Evolutionary conservation across 176 grass and related monocot genomes (phyloP), one percentile per base, ranked within the genome.

Genomic region (Poa annua): DNA sequence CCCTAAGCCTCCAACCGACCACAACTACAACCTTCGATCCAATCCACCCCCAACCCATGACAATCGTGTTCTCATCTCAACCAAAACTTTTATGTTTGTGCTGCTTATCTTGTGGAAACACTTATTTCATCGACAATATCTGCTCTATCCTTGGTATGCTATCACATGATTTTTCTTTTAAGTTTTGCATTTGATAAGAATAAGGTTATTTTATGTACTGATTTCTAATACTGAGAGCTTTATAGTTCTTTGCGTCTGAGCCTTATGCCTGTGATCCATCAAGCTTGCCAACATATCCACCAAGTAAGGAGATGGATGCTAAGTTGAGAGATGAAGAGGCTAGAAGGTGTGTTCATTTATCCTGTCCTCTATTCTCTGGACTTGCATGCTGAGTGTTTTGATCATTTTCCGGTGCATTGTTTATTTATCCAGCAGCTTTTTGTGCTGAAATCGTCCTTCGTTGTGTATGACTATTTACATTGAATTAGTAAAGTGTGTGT

Each of bases 281-380:
- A 79, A 82, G 64, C 66, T 71, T 90, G 79, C 88, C 88, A 3
- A 81, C 54, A 56, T 90, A 90, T 78, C 88, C 74, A 8, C 88
- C 88, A 74, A 90, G 83, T 74, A 90, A 90, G 79, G 88, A 90
- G 88, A 90, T 90, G 88, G 88, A 90, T 86, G 88, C 88, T 41
- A 90, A 86, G 57, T 78, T 90, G 59, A 90, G 88, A 64, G 88
- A 86, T 4, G 88, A 90, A 49, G 88, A 86, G 65, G 66, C 83
- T 78, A 90, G 83, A 90, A 90, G 88, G 88, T 90, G 24, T 62
- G 64, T 82, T 52, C n/a, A 55, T 64, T 41, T 86, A 72, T 64
- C 54, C 6, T 79, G 42, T 84, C 34, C 34, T 9, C 47, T 36
- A 57, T 75, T 67, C 25, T 38, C 26, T 50, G 11, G 64, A 16